Evolutionary conservation across 176 grass and related monocot genomes (phyloP).

Genomic region (Lolium perenne): DNA sequence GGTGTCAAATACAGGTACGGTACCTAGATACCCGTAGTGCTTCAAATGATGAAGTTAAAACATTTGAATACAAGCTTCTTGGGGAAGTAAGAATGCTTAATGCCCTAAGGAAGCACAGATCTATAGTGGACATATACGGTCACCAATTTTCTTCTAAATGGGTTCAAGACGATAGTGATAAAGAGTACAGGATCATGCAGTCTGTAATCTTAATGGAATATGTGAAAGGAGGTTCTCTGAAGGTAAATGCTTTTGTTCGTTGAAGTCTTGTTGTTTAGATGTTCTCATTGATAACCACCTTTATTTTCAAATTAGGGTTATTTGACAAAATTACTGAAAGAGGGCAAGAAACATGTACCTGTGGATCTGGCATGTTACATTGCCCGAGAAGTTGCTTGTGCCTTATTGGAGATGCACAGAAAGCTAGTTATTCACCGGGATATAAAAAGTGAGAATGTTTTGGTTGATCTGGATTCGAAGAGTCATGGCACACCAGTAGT

Average conservation of each 20-base stretch:
- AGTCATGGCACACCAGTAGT: conserved; percentile 56
- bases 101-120: conserved; percentile 81
- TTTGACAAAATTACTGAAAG: conserved; percentile 65
- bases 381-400: conserved; percentile 80
- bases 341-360: conserved; percentile 76
- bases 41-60: conserved; percentile 65
- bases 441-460: conserved; percentile 94
- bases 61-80: conserved; percentile 83
- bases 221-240: conserved; percentile 90
- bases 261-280: conserved; percentile 19
- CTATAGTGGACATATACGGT: conserved; percentile 90
- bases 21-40: conserved; percentile 61
- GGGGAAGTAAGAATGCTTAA: conserved; percentile 93
- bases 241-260: conserved; percentile 55
- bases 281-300: conserved; percentile 27
- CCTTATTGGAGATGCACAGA: conserved; percentile 76
- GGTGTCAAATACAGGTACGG: conserved; percentile 59
- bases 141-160: conserved; percentile 95
- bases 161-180: conserved; percentile 67
- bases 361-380: conserved; percentile 76
- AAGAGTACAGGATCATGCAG: conserved; percentile 82
- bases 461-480: conserved; percentile 71
- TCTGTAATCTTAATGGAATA: conserved; percentile 94
- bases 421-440: conserved; percentile 95
- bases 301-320: conserved; percentile 61